Base-by-base conservation (phyloP, 306 rosid genomes). In the Albizia julibrissin region DNA sequence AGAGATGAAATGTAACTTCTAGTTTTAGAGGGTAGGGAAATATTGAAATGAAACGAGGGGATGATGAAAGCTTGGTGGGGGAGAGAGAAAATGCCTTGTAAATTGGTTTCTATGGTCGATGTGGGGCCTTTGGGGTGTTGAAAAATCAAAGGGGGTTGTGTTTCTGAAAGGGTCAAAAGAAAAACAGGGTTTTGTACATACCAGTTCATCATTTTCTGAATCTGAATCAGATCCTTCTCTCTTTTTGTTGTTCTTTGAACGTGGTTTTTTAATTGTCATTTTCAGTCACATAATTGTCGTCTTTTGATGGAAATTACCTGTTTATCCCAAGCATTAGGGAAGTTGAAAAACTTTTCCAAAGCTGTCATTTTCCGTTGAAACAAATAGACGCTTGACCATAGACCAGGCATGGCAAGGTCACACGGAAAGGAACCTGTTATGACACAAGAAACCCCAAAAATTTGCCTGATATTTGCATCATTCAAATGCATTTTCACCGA, bases 1-100 rank as follows among this genome's bases (percentile, higher is more conserved):
- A 84, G 77, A 76, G 83, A 76, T 80, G 84, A 80, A 71, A 81
- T 73, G 81, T 81, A 81, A 70, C 85, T 62, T 6, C 54, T 50
- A 88, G 85, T 26, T 81, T 81, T 84, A 87, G 87, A 52, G 77
- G 69, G 84, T 83, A 78, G 82, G 79, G 80, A 79, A 65, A 18
- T 29, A 52, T 77, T 84, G 65, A 54, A 5, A 54, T 83, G 84
- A 68, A 66, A 69, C 71, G 77, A 75, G 75, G 6, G 9, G 69
- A 49, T 75, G 79, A 47, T 14, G 19, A 47, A 69, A 66, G 50
- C 54, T 56, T 75, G 5, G 0, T 2, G 44, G 83, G 76, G 80
- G 80, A 80, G 52, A 65, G 84, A 78, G 83, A 80, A 80, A 80
- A 80, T 87, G 68, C 69, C 75, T 78, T 82, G 91, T 86, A 89